phyloP scores from a whole-genome alignment of 768 basidiomycete species.

The Trametes meyenii region DNA sequence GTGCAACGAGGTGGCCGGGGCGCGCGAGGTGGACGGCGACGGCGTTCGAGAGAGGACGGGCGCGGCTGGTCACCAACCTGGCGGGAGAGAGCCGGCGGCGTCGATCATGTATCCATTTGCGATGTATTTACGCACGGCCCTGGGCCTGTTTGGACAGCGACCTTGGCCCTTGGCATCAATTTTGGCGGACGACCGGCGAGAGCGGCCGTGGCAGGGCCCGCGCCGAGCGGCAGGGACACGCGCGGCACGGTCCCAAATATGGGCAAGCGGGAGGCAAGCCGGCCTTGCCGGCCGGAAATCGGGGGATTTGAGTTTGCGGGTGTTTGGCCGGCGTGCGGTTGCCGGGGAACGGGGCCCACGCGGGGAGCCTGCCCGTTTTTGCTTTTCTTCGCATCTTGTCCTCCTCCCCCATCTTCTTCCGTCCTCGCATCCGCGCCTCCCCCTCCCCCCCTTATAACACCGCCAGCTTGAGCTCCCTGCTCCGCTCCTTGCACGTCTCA shows the following conservation, averaged over 20 bases:
- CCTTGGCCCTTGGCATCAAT: constrained; percentile 13
- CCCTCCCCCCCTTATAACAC: constrained; percentile 27
- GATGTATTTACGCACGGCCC: constrained; percentile 6
- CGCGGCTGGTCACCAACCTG: not conserved
- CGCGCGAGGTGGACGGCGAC: not conserved
- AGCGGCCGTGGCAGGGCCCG: not conserved
- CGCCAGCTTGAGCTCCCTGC: constrained; percentile 32
- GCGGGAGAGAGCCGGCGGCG: not conserved
- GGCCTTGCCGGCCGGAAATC: not conserved
- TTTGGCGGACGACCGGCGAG: not conserved
- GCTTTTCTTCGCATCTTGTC: constrained; percentile 29
- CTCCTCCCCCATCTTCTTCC: constrained; percentile 32
- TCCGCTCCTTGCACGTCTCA: constrained; percentile 33
- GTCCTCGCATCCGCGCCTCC: constrained; percentile 26
- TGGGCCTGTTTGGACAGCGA: not conserved
- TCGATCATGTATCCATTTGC: not conserved
- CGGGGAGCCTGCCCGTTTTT: constrained; percentile 13
- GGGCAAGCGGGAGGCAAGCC: too few relatives aligned
- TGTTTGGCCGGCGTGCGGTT: constrained; percentile 22
- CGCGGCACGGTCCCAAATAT: too few relatives aligned
- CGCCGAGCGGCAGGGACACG: not conserved
- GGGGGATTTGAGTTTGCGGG: constrained; percentile 7
- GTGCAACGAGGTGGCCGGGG: not conserved
- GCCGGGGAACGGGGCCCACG: constrained; percentile 23
- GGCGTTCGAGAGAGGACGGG: not conserved